A percentile compares a stretch with the other conserved stretches of the same genome.
Evolutionary conservation across 768 basidiomycete genomes (phyloP).

Genomic region (Auricularia auricula-judae): DNA sequence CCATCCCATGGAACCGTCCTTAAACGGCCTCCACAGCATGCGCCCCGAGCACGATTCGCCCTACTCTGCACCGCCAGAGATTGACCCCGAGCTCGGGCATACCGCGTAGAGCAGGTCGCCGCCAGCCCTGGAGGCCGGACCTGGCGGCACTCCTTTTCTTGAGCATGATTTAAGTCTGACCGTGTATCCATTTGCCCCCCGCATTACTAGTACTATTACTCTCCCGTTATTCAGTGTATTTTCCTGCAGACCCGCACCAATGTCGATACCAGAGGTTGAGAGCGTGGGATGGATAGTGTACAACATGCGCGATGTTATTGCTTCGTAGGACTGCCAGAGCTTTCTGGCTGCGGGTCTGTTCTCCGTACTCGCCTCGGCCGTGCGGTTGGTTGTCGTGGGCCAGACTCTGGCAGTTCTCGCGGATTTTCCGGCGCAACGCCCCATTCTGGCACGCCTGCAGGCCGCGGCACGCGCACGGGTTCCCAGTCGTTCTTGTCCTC

Average conservation of each 20-base stretch:
- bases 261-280: neutral
- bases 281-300: neutral
- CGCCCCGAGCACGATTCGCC: neutral
- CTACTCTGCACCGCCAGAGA: neutral
- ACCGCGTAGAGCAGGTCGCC: neutral
- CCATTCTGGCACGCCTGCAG: slow-evolving; percentile 89
- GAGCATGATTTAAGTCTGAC: too few species aligned
- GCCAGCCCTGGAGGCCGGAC: too few species aligned
- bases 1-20: neutral
- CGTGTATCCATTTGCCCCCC: too few species aligned
- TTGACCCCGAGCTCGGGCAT: neutral
- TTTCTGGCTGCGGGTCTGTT: neutral
- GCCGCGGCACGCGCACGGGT: slow-evolving; percentile 69
- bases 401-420: neutral
- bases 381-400: neutral
- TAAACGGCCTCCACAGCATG: neutral
- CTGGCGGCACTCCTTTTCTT: too few species aligned
- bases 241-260: neutral
- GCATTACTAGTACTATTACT: too few species aligned
- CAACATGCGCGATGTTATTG: neutral
- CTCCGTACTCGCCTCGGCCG: neutral
- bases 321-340: neutral
- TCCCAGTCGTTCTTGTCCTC: slow-evolving; percentile 70
- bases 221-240: too few species aligned
- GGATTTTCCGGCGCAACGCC: slow-evolving; percentile 52